A percentile compares a stretch with the other conserved stretches of the same genome.
Evolutionary conservation across 73 alveolate genomes (phyloP).

Genomic region (Durusdinium trenchii): DNA sequence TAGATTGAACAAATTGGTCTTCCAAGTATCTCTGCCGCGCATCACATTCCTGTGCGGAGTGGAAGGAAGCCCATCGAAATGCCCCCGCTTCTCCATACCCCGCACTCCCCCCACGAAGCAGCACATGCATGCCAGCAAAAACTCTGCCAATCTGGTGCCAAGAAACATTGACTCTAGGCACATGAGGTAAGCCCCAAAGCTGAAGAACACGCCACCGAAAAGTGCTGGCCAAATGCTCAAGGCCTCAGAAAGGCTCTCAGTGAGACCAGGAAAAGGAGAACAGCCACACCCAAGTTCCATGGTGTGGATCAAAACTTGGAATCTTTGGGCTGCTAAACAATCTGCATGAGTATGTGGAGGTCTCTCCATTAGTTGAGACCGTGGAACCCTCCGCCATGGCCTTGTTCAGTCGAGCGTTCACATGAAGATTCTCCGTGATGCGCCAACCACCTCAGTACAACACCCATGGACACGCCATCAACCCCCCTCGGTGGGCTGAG

Average conservation of each 20-base stretch:
- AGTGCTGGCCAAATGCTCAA: constrained; percentile 87
- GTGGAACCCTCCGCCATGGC: too few relatives aligned
- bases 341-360: too few relatives aligned
- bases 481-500: too few relatives aligned
- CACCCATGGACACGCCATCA: too few relatives aligned
- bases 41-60: constrained; percentile 42
- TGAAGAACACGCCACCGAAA: constrained; percentile 62
- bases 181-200: constrained; percentile 90
- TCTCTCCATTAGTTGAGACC: too few relatives aligned
- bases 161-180: constrained; percentile 83
- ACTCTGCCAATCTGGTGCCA: not conserved
- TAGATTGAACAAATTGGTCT: constrained; percentile 18
- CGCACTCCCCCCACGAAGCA: not conserved
- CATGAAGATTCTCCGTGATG: constrained; percentile 27
- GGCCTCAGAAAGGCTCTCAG: constrained; percentile 7
- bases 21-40: constrained; percentile 53
- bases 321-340: too few relatives aligned
- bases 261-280: too few relatives aligned
- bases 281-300: too few relatives aligned
- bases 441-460: constrained; percentile 75
- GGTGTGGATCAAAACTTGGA: too few relatives aligned
- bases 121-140: not conserved
- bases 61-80: not conserved
- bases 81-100: not conserved
- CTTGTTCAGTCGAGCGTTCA: constrained; percentile 35